phyloP scores from a whole-genome alignment of 179 eudicot genomes.

The Spergularia azorica region DNA sequence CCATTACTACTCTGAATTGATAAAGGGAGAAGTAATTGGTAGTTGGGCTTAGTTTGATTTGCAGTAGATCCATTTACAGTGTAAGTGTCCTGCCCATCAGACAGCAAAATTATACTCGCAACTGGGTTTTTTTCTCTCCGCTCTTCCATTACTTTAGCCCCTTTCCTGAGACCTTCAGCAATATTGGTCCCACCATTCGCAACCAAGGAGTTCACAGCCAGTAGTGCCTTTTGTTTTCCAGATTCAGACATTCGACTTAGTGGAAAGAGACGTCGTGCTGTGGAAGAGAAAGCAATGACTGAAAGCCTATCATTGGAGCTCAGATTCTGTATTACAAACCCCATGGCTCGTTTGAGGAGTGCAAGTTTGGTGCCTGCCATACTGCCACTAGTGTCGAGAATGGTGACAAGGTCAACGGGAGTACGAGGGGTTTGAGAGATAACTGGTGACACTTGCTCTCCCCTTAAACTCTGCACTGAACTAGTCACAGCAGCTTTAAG shows the following conservation, averaged over 20 bases:
- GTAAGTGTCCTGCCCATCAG: slow-evolving; percentile 75
- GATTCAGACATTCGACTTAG: slow-evolving; percentile 51
- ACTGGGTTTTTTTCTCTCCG: slow-evolving; percentile 55
- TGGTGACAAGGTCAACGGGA: slow-evolving; percentile 65
- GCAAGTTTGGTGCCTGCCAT: slow-evolving; percentile 77
- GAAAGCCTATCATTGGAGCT: slow-evolving; percentile 62
- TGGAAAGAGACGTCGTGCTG: slow-evolving; percentile 67
- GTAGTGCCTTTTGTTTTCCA: slow-evolving; percentile 53
- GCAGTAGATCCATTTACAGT: slow-evolving; percentile 38
- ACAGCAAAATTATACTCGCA: slow-evolving; percentile 53
- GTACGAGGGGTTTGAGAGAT: slow-evolving; percentile 43
- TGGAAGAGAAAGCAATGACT: slow-evolving; percentile 66
- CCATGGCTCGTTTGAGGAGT: slow-evolving; percentile 68
- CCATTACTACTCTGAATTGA: slow-evolving; percentile 31
- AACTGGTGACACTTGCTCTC: slow-evolving; percentile 2
- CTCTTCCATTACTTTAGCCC: slow-evolving; percentile 60
- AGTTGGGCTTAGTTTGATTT: slow-evolving; percentile 24
- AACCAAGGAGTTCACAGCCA: slow-evolving; percentile 52
- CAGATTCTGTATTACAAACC: slow-evolving; percentile 63
- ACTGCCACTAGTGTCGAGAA: slow-evolving; percentile 75
- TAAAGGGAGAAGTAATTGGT: slow-evolving; percentile 36
- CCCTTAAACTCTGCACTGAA: slow-evolving; percentile 25
- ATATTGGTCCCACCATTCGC: slow-evolving; percentile 74
- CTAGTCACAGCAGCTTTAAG: slow-evolving; percentile 55
- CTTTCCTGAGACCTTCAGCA: slow-evolving; percentile 63